Percentiles rank a stretch among this genome's conserved stretches.
Evolutionary conservation across 108 stramenopile genomes (phyloP).

Genomic region (Skeletonema potamos): DNA sequence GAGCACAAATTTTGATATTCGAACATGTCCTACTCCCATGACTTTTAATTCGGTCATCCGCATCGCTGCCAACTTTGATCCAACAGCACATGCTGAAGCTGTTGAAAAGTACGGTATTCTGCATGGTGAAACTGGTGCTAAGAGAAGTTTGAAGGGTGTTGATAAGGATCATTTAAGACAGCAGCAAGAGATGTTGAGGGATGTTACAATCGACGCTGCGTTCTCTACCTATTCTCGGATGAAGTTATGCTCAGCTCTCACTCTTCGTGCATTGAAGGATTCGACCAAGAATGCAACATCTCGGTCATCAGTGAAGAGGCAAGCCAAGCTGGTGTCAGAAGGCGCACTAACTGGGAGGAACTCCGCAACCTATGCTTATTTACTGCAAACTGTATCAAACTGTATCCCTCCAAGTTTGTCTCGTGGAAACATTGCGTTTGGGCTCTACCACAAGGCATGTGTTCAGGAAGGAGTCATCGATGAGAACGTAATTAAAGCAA

Average conservation of each 20-base stretch:
- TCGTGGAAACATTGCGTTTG: constrained; percentile 71
- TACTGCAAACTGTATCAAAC: constrained; percentile 52
- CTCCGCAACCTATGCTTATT: constrained; percentile 55
- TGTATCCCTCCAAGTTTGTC: constrained; percentile 58
- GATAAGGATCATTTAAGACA: constrained; percentile 1
- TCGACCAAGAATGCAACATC: constrained; percentile 37
- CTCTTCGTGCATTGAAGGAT: constrained; percentile 24
- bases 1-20: constrained; percentile 24
- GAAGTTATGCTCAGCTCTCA: constrained; percentile 34
- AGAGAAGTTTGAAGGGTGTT: background rate
- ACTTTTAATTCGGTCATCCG: constrained; percentile 72
- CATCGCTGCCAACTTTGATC: constrained; percentile 51
- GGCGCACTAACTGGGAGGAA: constrained; percentile 59
- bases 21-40: constrained; percentile 59
- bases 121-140: constrained; percentile 4
- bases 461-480: constrained; percentile 61
- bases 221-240: constrained; percentile 50
- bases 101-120: constrained; percentile 30
- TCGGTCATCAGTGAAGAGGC: constrained; percentile 32
- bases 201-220: constrained; percentile 53
- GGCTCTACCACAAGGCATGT: constrained; percentile 57
- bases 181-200: constrained; percentile 49
- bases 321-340: constrained; percentile 22
- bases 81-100: constrained; percentile 25
- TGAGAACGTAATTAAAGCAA: constrained; percentile 43